Evolutionary conservation across 768 basidiomycete species (phyloP).

Genomic region (Lactifluus volemus): DNA sequence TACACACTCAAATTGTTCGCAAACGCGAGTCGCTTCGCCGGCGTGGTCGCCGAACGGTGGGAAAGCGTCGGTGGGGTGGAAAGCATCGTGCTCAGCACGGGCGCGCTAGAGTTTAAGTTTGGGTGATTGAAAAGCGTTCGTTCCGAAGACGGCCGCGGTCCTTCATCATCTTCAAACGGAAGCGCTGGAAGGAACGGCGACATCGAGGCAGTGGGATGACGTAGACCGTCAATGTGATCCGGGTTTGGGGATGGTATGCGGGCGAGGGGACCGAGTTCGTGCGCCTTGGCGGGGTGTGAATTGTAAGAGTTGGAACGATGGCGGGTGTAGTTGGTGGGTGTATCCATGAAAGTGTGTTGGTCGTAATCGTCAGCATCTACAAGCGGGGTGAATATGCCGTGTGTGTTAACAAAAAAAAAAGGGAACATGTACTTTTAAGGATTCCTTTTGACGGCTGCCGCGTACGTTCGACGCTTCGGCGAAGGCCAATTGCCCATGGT

Average conservation of each 20-base stretch:
- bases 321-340: conserved; percentile 39
- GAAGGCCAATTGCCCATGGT: conserved; percentile 69
- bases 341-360: conserved; percentile 47
- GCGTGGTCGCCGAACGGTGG: conserved; percentile 64
- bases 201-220: conserved; percentile 36
- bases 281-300: conserved; percentile 39
- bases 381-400: no score
- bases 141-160: conserved; percentile 33
- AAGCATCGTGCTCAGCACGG: conserved; percentile 59
- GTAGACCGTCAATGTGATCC: conserved; percentile 81
- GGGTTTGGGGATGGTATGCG: conserved; percentile 79
- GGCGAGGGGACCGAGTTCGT: conserved; percentile 67
- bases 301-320: conserved; percentile 81
- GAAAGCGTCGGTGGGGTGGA: conserved; percentile 44
- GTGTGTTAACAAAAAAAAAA: not conserved
- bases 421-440: conserved; percentile 57
- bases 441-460: conserved; percentile 73
- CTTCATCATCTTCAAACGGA: conserved; percentile 40
- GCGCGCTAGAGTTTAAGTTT: conserved; percentile 72
- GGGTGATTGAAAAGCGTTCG: conserved; percentile 70
- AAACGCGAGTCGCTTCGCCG: conserved; percentile 72
- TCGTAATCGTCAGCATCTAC: conserved; percentile 64
- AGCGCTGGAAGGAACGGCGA: conserved; percentile 44
- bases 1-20: conserved; percentile 91
- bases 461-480: conserved; percentile 62